These are phyloP conservation scores for Diplodia seriata DNA, from an alignment of 2,329 filamentous ascomycete species.

Conservation along the genomic window DNA sequence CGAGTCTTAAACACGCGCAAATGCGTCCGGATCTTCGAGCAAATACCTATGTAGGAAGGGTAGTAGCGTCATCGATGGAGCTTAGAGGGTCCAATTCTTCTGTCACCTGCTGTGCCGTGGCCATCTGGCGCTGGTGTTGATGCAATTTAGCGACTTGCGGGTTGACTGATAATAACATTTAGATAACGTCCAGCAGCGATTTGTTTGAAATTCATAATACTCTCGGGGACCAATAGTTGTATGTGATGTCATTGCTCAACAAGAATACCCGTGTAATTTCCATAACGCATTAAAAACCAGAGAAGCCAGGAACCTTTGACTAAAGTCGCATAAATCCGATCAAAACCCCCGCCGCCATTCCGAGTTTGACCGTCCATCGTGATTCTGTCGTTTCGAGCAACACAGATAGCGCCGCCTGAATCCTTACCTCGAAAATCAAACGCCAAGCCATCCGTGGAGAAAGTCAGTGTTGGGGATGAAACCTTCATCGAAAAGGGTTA, in stretches of 20 bases:
- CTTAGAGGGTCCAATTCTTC: too few species aligned
- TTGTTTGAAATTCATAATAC: background rate
- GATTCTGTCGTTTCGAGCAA: conserved; percentile 1
- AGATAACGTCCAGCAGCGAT: background rate
- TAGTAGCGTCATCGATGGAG: too few species aligned
- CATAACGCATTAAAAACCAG: background rate
- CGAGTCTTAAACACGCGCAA: too few species aligned
- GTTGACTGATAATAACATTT: background rate
- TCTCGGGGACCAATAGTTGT: background rate
- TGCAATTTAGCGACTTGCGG: too few species aligned
- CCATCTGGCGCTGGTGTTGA: too few species aligned
- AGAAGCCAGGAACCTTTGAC: background rate
- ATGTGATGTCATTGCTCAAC: conserved; percentile 9
- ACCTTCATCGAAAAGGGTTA: conserved; percentile 8
- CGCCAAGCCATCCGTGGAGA: conserved; percentile 1
- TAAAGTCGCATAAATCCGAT: conserved; percentile 6
- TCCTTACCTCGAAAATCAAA: background rate
- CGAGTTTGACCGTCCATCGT: background rate
- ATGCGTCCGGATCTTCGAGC: too few species aligned
- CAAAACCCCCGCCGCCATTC: background rate
- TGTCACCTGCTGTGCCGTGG: too few species aligned
- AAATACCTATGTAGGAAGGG: too few species aligned
- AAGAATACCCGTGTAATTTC: background rate
- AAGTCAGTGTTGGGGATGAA: background rate
- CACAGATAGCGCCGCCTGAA: conserved; percentile 6